Evolutionary conservation across 306 rosid genomes (phyloP).

Genomic region (Boehmeria nivea): DNA sequence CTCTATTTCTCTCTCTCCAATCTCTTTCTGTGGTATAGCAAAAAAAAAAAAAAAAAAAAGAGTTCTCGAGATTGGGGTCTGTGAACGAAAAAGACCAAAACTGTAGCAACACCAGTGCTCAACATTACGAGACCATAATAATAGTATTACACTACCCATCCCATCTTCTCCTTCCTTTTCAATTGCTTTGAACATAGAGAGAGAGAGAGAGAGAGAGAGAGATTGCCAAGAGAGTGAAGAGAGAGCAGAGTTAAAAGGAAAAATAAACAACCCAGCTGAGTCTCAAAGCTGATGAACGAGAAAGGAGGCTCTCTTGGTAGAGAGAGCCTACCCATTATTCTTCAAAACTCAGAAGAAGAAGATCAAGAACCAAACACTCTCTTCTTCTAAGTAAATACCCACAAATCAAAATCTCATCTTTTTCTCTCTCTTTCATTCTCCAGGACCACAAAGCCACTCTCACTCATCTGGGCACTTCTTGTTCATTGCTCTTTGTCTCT

Average conservation of each 20-base stretch:
- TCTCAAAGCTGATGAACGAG: conserved; percentile 57
- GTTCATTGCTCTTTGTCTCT: background rate
- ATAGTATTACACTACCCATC: background rate
- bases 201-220: background rate
- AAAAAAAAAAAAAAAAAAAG: conserved; percentile 11
- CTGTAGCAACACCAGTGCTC: conserved; percentile 7
- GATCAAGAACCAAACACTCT: conserved; percentile 26
- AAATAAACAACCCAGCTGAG: background rate
- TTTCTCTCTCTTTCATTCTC: background rate
- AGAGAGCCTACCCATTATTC: conserved; percentile 75
- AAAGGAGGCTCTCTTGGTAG: conserved; percentile 92
- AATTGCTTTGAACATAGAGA: conserved; percentile 7
- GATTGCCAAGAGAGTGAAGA: background rate
- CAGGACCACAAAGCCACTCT: too few relatives aligned
- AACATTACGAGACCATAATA: conserved; percentile 1
- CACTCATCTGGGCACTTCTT: too few relatives aligned
- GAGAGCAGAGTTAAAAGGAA: conserved; percentile 17
- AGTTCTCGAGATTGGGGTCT: conserved; percentile 58
- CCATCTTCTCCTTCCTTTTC: too few relatives aligned
- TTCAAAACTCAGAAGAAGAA: conserved; percentile 18
- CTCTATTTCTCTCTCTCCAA: conserved; percentile 12
- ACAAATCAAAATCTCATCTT: background rate
- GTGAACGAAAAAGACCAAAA: conserved; percentile 26
- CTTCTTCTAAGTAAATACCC: background rate
- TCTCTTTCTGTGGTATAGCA: conserved; percentile 31